A percentile compares a stretch with the other conserved stretches of the same genome.
These are phyloP conservation scores for Amoebophrya sp. DNA, from an alignment of 169 alveolate genomes.

Conservation along the genomic window DNA sequence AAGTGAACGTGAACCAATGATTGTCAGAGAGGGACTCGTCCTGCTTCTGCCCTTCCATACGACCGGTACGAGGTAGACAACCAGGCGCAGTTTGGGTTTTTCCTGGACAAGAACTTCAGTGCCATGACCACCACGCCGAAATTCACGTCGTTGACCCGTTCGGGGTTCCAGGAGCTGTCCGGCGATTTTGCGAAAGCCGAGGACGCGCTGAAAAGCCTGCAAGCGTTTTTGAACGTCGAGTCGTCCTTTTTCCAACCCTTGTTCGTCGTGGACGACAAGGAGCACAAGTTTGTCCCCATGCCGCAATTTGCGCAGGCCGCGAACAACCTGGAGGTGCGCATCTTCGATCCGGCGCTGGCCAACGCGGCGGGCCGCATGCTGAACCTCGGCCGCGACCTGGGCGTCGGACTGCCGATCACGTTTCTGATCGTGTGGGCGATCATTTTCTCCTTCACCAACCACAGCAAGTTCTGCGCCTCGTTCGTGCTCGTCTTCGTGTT, in stretches of 20 bases:
- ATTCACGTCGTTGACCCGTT: too few species aligned
- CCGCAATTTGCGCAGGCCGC: background rate
- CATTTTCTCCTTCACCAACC: background rate
- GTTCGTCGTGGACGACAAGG: background rate
- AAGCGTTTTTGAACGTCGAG: background rate
- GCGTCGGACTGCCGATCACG: constrained; percentile 12
- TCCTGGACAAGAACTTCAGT: too few species aligned
- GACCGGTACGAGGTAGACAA: too few species aligned
- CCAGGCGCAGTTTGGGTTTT: too few species aligned
- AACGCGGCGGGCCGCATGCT: background rate
- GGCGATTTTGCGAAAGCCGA: too few species aligned
- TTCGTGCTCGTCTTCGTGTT: background rate
- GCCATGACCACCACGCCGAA: too few species aligned
- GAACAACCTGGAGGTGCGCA: background rate
- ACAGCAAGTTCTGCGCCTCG: background rate
- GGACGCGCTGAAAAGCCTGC: background rate
- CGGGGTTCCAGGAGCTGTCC: too few species aligned
- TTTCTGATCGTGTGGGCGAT: background rate
- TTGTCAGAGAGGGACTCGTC: too few species aligned
- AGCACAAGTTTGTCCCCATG: background rate
- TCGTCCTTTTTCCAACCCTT: background rate
- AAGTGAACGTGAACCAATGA: too few species aligned
- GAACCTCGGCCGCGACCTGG: background rate
- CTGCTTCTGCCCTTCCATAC: too few species aligned
- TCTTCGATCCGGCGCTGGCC: background rate